Evolutionary conservation across 2,329 filamentous ascomycete species (phyloP), one percentile per base, ranked within the genome.

Genomic region (Chrysoporthe cubensis): DNA sequence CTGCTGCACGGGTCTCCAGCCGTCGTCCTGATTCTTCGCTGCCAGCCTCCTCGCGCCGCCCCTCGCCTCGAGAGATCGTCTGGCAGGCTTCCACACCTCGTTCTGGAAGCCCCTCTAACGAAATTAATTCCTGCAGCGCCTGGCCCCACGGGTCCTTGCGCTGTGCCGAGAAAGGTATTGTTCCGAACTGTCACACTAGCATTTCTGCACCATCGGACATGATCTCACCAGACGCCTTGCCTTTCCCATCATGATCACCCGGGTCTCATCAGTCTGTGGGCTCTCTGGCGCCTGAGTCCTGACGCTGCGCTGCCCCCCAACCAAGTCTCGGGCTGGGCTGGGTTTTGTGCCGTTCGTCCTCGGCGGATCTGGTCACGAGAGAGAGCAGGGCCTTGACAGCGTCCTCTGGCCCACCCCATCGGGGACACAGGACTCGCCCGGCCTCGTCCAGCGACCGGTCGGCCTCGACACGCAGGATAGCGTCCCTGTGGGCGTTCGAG

Each of bases 151-250:
- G 58, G 42, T 69, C 58, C 18, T 63, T 50, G 65, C 66, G 58
- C 62, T 65, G 68, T 54, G 58, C 68, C 62, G 59, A 65, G 62
- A 68, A 69, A 69, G 68, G 68, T 69, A 69, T 43, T 42, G 43
- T 62, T 40, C 62, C 68, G 37, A 61, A 50, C 54, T 58, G 56
- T 64, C 64, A 66, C 65, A 56, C 46, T 62, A 65, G 63, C 50
- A 34, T 34, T 48, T 56, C 61, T 43, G 58, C 50, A 66, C 59
- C 50, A n/a, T 26, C 42, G 52, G 62, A 48, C 52, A 59, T 52
- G 52, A 64, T 50, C 43, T 26, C 26, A 34, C 56, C n/a, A 60
- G 37, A 40, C 54, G 43, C 56, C 44, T 59, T 65, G 18, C 63
- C 63, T 60, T 60, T 50, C 56, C 52, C 42, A 57, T 57, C 32